Evolutionary conservation across 129 eudicot genomes (phyloP).

Genomic region (Tagetes patula): DNA sequence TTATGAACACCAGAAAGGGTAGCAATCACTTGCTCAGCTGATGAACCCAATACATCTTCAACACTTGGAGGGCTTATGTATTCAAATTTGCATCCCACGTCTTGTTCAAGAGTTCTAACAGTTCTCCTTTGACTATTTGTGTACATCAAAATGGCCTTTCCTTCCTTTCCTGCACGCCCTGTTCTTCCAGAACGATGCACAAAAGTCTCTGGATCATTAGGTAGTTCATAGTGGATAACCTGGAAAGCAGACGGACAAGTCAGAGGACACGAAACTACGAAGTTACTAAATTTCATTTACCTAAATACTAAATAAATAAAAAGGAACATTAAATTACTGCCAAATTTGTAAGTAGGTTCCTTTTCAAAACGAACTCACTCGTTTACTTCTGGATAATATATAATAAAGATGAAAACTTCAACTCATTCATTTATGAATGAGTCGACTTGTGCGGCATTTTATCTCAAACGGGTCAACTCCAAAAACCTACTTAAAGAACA

Average conservation of each 20-base stretch:
- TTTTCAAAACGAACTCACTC: no score
- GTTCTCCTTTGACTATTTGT: constrained; percentile 77
- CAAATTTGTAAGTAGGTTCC: no score
- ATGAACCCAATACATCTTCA: constrained; percentile 70
- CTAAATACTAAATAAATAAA: neutral
- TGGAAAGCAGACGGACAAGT: constrained; percentile 26
- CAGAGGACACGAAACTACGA: neutral
- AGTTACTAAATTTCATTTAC: neutral
- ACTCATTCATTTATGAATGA: no score
- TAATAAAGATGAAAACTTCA: no score
- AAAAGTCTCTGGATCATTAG: constrained; percentile 90
- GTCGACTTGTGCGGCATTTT: no score
- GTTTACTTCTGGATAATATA: no score
- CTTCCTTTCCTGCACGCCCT: constrained; percentile 97
- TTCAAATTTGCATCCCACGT: constrained; percentile 82
- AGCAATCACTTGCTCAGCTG: constrained; percentile 82
- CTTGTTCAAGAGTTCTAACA: constrained; percentile 69
- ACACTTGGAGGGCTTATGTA: constrained; percentile 65
- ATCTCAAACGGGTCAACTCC: no score
- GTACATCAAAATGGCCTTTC: constrained; percentile 78
- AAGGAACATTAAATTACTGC: no score
- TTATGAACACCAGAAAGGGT: constrained; percentile 88
- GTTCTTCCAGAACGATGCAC: constrained; percentile 98
- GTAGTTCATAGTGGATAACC: constrained; percentile 90
- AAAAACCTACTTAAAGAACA: no score